These are phyloP conservation scores for Aspergillus nanangensis DNA, from an alignment of 495 filamentous ascomycete species.

Conservation along the genomic window DNA sequence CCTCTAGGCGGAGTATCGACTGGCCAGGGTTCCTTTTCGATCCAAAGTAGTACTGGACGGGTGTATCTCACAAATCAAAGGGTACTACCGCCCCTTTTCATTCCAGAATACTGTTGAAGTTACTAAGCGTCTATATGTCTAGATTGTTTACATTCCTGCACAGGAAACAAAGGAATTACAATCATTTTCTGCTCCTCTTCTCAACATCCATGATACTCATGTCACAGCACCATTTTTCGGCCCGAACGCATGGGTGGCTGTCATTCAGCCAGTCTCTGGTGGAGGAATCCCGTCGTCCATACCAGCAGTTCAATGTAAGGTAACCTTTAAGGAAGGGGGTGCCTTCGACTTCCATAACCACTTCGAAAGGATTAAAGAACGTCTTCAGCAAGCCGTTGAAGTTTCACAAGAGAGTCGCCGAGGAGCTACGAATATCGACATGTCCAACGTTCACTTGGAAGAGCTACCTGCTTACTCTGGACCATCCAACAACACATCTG, in stretches of 20 bases:
- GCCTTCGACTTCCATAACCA: constrained; percentile 84
- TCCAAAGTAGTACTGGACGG: constrained; percentile 55
- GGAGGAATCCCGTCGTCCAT: constrained; percentile 82
- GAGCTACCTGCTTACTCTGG: constrained; percentile 76
- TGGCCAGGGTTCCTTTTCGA: constrained; percentile 50
- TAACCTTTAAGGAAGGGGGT: constrained; percentile 92
- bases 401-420: constrained; percentile 50
- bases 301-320: constrained; percentile 67
- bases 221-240: constrained; percentile 92
- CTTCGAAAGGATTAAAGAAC: constrained; percentile 82
- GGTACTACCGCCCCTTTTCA: constrained; percentile 42
- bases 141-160: constrained; percentile 88
- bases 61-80: constrained; percentile 88
- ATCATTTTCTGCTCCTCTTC: constrained; percentile 84
- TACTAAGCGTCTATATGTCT: no score
- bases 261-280: constrained; percentile 71
- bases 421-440: constrained; percentile 47
- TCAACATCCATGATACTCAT: constrained; percentile 82
- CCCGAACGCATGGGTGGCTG: constrained; percentile 85
- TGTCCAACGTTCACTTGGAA: constrained; percentile 64
- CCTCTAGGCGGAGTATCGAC: constrained; percentile 55
- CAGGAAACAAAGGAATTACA: constrained; percentile 63
- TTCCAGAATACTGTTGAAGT: no score
- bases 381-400: constrained; percentile 73
- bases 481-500: constrained; percentile 16